Evolutionary conservation across 164 flowering plant genomes (phyloP).

Genomic region (Berberis thunbergii): DNA sequence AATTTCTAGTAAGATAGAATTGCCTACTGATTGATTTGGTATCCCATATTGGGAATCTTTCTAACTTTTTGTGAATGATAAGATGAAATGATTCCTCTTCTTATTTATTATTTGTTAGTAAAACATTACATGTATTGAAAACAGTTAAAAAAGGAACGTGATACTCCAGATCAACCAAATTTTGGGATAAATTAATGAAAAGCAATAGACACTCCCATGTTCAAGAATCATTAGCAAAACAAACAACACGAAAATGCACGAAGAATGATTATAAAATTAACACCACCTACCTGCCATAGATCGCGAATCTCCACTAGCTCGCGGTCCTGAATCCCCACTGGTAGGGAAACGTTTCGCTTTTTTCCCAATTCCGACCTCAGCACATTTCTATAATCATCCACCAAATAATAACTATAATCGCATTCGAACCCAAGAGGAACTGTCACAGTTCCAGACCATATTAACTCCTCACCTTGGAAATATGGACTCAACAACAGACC

Average conservation of each 20-base stretch:
- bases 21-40: background rate
- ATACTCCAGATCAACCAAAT: background rate
- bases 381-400: slow-evolving; percentile 54
- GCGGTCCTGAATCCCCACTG: slow-evolving; percentile 47
- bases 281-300: slow-evolving; percentile 78
- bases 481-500: slow-evolving; percentile 58
- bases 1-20: background rate
- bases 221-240: background rate
- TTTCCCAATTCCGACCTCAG: slow-evolving; percentile 80
- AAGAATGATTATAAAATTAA: background rate
- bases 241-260: background rate
- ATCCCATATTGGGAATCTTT: background rate
- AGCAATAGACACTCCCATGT: background rate
- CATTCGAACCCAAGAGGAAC: slow-evolving; percentile 49
- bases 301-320: slow-evolving; percentile 59
- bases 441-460: slow-evolving; percentile 59
- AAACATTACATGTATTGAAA: no score
- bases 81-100: background rate
- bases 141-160: no score
- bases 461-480: slow-evolving; percentile 59
- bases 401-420: slow-evolving; percentile 83
- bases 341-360: slow-evolving; percentile 44
- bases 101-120: background rate
- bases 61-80: background rate
- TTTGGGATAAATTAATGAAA: background rate